Evolutionary conservation across 2,329 filamentous ascomycete genomes (phyloP).

Genomic region (Sclerotinia nivalis): DNA sequence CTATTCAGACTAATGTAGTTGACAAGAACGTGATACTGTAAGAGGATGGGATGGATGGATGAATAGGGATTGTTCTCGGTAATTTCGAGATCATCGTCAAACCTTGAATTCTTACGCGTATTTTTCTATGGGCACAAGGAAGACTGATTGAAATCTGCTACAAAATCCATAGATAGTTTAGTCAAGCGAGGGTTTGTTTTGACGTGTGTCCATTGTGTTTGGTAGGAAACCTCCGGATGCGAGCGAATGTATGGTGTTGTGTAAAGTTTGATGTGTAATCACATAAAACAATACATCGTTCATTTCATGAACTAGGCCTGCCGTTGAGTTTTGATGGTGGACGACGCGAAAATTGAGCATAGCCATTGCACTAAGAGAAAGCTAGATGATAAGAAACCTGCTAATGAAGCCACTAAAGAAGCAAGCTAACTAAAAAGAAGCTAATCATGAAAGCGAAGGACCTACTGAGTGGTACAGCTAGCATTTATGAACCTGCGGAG

Average conservation of each 20-base stretch:
- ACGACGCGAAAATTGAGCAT: neutral
- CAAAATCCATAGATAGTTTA: conserved; percentile 13
- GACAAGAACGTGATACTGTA: conserved; percentile 6
- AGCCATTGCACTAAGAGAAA: neutral
- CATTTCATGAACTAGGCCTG: conserved; percentile 17
- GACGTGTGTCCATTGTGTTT: conserved; percentile 11
- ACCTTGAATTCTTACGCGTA: conserved; percentile 8
- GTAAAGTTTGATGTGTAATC: neutral
- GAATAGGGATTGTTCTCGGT: conserved; percentile 1
- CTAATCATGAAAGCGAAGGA: neutral
- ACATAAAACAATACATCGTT: neutral
- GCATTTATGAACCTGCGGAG: neutral
- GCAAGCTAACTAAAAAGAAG: neutral
- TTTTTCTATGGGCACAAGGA: neutral
- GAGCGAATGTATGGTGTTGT: neutral
- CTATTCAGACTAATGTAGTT: conserved; percentile 1
- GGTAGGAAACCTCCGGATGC: conserved; percentile 4
- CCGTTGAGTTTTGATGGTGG: conserved; percentile 12
- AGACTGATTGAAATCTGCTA: conserved; percentile 15
- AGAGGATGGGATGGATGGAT: conserved; percentile 1
- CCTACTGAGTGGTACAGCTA: neutral
- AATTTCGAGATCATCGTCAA: conserved; percentile 18
- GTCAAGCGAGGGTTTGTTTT: conserved; percentile 16
- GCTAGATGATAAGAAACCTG: conserved; percentile 1
- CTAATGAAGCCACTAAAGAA: neutral